Evolutionary conservation across 2,329 filamentous ascomycete species (phyloP).

Genomic region (Neofusicoccum sp.): DNA sequence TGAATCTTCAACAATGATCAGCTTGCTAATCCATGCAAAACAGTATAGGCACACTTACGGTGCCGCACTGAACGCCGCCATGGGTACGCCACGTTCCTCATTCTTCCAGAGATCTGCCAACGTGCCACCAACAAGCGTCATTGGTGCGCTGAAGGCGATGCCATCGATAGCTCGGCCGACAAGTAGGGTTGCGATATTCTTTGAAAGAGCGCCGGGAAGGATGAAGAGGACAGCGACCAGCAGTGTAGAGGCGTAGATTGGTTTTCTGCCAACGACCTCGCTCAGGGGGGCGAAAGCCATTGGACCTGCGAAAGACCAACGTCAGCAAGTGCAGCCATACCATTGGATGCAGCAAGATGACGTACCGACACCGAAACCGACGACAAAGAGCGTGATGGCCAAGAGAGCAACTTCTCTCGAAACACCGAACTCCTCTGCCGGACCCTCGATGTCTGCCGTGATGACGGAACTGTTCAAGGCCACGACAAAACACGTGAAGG

Average conservation of each 20-base stretch:
- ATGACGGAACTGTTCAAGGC: conserved; percentile 69
- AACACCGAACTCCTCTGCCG: conserved; percentile 65
- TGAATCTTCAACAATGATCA: conserved; percentile 52
- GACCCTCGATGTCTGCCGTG: conserved; percentile 72
- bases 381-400: conserved; percentile 74
- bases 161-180: conserved; percentile 78
- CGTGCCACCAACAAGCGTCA: conserved; percentile 83
- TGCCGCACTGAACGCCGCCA: conserved; percentile 82
- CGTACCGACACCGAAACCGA: conserved; percentile 76
- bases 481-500: conserved; percentile 54
- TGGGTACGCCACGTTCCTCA: conserved; percentile 82
- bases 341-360: neutral
- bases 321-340: neutral
- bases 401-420: conserved; percentile 73
- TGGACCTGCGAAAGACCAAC: conserved; percentile 54
- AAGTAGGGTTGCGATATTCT: conserved; percentile 76
- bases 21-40: neutral
- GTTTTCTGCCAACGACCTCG: conserved; percentile 71
- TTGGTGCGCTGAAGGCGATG: conserved; percentile 81
- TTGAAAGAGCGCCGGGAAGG: conserved; percentile 75
- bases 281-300: conserved; percentile 79
- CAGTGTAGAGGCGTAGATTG: conserved; percentile 72
- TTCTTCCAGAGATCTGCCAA: conserved; percentile 82
- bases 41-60: conserved; percentile 48
- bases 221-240: conserved; percentile 74